Evolutionary conservation across 2,329 filamentous ascomycete genomes (phyloP).

Genomic region (Penicillium sp.): DNA sequence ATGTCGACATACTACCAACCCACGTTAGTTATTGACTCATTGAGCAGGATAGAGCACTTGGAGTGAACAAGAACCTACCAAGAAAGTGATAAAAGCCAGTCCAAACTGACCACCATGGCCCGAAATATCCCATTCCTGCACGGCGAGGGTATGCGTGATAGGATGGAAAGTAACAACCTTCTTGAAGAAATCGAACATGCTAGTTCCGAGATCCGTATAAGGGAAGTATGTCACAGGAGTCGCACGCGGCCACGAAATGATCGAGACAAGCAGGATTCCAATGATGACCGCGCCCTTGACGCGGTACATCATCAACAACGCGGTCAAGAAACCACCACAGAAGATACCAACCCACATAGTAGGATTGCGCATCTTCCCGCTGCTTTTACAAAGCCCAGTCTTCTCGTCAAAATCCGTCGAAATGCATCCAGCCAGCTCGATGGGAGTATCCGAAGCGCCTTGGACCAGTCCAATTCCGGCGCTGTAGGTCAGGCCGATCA

Average conservation of each 20-base stretch:
- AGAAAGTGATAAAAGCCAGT: conserved; percentile 81
- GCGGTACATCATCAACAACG: conserved; percentile 79
- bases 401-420: conserved; percentile 44
- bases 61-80: conserved; percentile 39
- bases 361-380: conserved; percentile 77
- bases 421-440: conserved; percentile 75
- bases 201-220: conserved; percentile 67
- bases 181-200: conserved; percentile 81
- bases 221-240: conserved; percentile 82
- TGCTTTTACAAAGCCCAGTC: conserved; percentile 61
- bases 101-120: conserved; percentile 74
- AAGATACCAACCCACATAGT: conserved; percentile 89
- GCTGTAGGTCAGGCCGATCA: conserved; percentile 70
- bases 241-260: conserved; percentile 82
- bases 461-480: conserved; percentile 80
- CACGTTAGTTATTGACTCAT: not conserved
- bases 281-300: conserved; percentile 85
- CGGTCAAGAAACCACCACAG: conserved; percentile 78
- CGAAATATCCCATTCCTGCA: conserved; percentile 72
- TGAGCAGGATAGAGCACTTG: not conserved
- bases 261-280: conserved; percentile 79
- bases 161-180: conserved; percentile 82
- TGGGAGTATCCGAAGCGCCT: conserved; percentile 66
- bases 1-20: conserved; percentile 72
- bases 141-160: conserved; percentile 68